Percentiles rank a stretch among this genome's conserved stretches.
phyloP scores from a whole-genome alignment of 805 yeast species.

The Kluyveromyces wickerhamii region DNA sequence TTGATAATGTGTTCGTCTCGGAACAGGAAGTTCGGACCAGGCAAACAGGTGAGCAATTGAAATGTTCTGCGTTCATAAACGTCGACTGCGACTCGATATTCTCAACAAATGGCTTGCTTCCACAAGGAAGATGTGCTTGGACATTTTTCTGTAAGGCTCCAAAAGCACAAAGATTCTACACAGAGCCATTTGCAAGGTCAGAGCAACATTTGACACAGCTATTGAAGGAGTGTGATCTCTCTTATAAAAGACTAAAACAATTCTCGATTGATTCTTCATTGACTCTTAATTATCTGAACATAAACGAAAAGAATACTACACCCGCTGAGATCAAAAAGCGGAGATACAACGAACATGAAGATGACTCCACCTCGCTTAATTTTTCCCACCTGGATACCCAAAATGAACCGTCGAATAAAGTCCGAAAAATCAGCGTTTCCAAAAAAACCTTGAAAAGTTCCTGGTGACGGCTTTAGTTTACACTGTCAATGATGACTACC shows the following conservation, averaged over 20 bases:
- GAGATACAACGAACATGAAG: constrained; percentile 14
- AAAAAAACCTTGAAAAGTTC: constrained; percentile 25
- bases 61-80: constrained; percentile 15
- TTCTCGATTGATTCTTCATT: constrained; percentile 2
- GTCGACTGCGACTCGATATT: constrained; percentile 20
- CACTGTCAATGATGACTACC: too few species aligned
- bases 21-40: constrained; percentile 10
- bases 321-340: constrained; percentile 17
- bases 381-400: not conserved
- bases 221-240: constrained; percentile 11
- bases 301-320: constrained; percentile 13
- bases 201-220: constrained; percentile 16
- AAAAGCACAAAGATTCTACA: constrained; percentile 16
- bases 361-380: not conserved
- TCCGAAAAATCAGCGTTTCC: constrained; percentile 27
- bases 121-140: constrained; percentile 8
- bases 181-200: constrained; percentile 11
- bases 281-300: constrained; percentile 14
- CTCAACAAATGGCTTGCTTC: not conserved
- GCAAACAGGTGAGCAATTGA: constrained; percentile 2
- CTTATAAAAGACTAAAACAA: constrained; percentile 10
- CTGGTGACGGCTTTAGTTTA: too few species aligned
- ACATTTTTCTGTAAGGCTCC: constrained; percentile 16
- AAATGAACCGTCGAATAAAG: constrained; percentile 14
- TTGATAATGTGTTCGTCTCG: constrained; percentile 7